phyloP scores from a whole-genome alignment of 2,329 filamentous ascomycete species.

The Neopestalotiopsis rosae region DNA sequence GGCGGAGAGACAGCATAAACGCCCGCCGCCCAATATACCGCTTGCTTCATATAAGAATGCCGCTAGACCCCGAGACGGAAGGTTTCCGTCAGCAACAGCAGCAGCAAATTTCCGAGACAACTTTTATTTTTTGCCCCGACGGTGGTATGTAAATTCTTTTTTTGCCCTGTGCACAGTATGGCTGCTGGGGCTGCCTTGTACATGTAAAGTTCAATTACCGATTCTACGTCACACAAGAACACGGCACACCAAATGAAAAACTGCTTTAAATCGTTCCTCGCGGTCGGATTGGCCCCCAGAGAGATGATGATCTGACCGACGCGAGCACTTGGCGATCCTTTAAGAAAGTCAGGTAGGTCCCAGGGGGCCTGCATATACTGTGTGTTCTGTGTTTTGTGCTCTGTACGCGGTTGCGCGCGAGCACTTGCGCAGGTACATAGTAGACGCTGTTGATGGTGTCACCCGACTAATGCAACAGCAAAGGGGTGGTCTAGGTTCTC shows the following conservation, averaged over 20 bases:
- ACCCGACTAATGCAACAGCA: background rate
- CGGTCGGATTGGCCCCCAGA: too few species aligned
- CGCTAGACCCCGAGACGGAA: conserved; percentile 8
- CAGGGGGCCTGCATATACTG: background rate
- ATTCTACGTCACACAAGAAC: background rate
- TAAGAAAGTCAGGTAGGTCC: background rate
- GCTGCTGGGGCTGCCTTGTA: too few species aligned
- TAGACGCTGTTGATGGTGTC: background rate
- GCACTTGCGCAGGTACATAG: background rate
- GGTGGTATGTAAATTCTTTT: background rate
- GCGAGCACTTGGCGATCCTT: background rate
- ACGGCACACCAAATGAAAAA: background rate
- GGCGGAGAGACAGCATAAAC: background rate
- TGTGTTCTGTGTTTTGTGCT: background rate
- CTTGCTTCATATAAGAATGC: background rate
- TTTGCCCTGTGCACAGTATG: background rate
- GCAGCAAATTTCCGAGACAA: conserved; percentile 10
- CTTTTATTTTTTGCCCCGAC: background rate
- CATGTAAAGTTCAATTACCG: background rate
- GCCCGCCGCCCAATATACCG: background rate
- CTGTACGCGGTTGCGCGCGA: background rate
- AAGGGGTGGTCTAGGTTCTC: background rate
- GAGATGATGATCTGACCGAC: background rate
- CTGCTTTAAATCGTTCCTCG: background rate
- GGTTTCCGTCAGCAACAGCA: background rate